These are phyloP conservation scores for Emericellopsis terricola DNA, from an alignment of 495 filamentous ascomycete genomes.

Conservation along the genomic window DNA sequence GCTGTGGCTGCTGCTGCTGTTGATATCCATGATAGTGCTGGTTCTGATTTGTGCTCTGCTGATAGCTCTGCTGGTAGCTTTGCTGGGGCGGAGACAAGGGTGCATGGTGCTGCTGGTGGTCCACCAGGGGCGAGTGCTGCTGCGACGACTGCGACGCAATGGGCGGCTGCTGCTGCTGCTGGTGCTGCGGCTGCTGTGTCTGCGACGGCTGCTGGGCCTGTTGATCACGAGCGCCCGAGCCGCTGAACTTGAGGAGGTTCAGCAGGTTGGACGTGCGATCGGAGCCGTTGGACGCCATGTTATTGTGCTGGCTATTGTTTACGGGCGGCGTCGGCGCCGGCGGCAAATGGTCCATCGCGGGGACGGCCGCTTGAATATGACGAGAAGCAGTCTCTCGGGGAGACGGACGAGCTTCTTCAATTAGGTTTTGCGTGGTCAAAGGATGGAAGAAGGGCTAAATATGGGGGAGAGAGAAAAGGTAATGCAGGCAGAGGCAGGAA, in stretches of 20 bases:
- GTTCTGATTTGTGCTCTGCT: too few species aligned
- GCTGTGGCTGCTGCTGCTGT: slow-evolving; percentile 1
- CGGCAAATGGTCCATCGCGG: slow-evolving; percentile 17
- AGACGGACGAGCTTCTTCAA: neutral
- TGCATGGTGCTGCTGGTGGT: neutral
- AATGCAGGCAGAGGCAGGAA: neutral
- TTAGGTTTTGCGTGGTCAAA: neutral
- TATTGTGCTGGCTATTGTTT: slow-evolving; percentile 18
- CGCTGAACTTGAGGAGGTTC: slow-evolving; percentile 74
- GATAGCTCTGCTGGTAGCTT: neutral
- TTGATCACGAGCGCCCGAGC: slow-evolving; percentile 20
- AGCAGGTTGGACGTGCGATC: slow-evolving; percentile 56
- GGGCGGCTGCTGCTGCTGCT: slow-evolving; percentile 7
- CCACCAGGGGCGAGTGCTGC: slow-evolving; percentile 7
- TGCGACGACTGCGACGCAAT: slow-evolving; percentile 6
- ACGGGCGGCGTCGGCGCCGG: slow-evolving; percentile 29
- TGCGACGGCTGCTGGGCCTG: neutral
- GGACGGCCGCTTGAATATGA: neutral
- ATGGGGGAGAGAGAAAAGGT: neutral
- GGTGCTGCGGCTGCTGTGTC: slow-evolving; percentile 1
- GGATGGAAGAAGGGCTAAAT: neutral
- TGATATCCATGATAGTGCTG: neutral
- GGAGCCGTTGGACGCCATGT: slow-evolving; percentile 17
- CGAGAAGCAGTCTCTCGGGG: neutral
- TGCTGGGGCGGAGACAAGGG: slow-evolving; percentile 1